Percentiles rank a stretch among this genome's conserved stretches.
Evolutionary conservation across 2,329 filamentous ascomycete species (phyloP).

Genomic region (Aaosphaeria pasadenensis): DNA sequence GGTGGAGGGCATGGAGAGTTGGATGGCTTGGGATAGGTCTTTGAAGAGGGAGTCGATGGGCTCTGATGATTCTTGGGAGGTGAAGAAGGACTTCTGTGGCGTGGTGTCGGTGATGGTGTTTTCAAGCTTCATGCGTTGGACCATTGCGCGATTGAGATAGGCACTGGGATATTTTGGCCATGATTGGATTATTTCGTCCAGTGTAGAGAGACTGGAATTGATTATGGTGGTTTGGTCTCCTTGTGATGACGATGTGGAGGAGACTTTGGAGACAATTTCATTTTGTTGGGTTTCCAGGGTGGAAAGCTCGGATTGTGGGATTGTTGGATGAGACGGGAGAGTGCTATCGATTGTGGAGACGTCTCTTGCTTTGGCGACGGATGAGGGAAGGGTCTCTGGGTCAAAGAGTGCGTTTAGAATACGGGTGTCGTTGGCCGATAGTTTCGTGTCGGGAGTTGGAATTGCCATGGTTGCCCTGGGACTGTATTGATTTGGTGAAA

Average conservation of each 20-base stretch:
- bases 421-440: constrained; percentile 35
- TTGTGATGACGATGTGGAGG: constrained; percentile 11
- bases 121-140: constrained; percentile 55
- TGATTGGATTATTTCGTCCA: constrained; percentile 56
- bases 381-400: constrained; percentile 39
- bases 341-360: constrained; percentile 43
- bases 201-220: constrained; percentile 24
- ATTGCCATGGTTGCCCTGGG: constrained; percentile 14
- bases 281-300: constrained; percentile 41
- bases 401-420: constrained; percentile 41
- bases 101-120: not conserved
- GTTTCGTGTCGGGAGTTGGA: constrained; percentile 45
- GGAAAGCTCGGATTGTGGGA: constrained; percentile 36
- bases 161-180: constrained; percentile 68
- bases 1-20: constrained; percentile 48
- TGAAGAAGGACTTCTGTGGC: constrained; percentile 11
- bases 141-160: constrained; percentile 72
- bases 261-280: constrained; percentile 41
- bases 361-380: constrained; percentile 49
- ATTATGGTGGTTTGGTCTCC: constrained; percentile 3
- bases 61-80: constrained; percentile 1
- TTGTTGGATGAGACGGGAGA: constrained; percentile 40
- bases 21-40: constrained; percentile 50
- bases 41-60: constrained; percentile 22
- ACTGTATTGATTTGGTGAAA: not conserved